Conservation (phyloP, 2,329 filamentous ascomycete genomes). For the Parafenestella ontariensis region DNA sequence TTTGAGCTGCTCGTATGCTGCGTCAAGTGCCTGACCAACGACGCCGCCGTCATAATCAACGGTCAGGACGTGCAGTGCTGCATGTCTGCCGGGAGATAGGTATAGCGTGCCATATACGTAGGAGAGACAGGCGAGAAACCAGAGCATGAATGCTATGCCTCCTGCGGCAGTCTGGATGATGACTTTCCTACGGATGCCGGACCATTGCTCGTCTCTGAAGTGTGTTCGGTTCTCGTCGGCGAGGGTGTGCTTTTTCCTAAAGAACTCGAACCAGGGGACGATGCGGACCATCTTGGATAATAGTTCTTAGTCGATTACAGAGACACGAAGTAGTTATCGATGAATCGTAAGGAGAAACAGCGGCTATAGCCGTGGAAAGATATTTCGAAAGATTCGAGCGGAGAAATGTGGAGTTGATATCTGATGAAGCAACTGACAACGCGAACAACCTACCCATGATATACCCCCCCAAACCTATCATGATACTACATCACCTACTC, state of each 20-base stretch:
- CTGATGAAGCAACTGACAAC: too few species aligned
- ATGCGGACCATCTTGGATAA: background rate
- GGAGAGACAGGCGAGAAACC: slow-evolving; percentile 30
- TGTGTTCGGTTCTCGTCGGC: slow-evolving; percentile 17
- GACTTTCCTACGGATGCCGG: slow-evolving; percentile 19
- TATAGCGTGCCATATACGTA: slow-evolving; percentile 36
- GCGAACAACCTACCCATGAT: background rate
- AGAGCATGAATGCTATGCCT: slow-evolving; percentile 26
- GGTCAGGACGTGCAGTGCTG: slow-evolving; percentile 34
- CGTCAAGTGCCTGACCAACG: slow-evolving; percentile 25
- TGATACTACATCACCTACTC: background rate
- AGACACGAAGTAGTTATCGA: too few species aligned
- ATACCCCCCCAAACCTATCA: background rate
- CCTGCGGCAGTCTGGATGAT: slow-evolving; percentile 17
- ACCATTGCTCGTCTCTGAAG: slow-evolving; percentile 20
- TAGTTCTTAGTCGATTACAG: too few species aligned
- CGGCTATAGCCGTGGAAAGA: too few species aligned
- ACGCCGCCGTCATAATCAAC: slow-evolving; percentile 40
- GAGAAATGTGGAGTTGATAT: too few species aligned
- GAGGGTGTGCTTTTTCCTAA: slow-evolving; percentile 13
- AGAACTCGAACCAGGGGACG: background rate
- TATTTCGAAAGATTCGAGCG: too few species aligned
- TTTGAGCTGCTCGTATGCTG: slow-evolving; percentile 29
- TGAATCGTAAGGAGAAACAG: too few species aligned
- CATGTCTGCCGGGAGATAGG: slow-evolving; percentile 15